Base-by-base conservation (phyloP, 208 protist species). In the Strigomonas culicis region DNA sequence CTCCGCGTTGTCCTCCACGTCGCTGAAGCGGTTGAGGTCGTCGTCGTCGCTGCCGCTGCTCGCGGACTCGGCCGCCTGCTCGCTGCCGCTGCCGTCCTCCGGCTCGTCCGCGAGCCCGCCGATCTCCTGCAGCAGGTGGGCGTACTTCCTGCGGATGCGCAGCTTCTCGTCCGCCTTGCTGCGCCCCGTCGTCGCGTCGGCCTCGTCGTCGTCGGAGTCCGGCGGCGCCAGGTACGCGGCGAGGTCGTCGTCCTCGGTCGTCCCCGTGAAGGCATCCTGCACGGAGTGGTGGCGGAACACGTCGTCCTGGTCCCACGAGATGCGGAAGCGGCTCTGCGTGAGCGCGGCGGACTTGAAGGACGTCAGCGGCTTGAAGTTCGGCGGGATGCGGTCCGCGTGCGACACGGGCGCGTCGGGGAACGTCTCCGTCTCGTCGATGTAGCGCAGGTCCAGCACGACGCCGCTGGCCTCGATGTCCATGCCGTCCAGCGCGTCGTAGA, bases 381-480 rank as follows among this genome's bases (percentile, higher is more conserved):
- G 58, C 10, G 87, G 87, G 53, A 95, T 90, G 41, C 71, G 21
- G 60, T 89, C 82, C 1, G 84, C 84, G 27, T 66, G 55, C 49
- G 78, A 82, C 1, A 90, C 82, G 13, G 85, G 85, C 4, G 52
- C n/a, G 50, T 86, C 85, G 15, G 10, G n/a, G 66, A 97, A 95
- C 4, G 57, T 69, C 39, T 94, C 86, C 21, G 97, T 92, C 65
- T 99, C 97, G 28, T 98, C 97, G 34, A 99, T 81, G 72, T 98
- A 99, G 71, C 96, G 93, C 31, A 99, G 74, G 66, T 99, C 97
- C 11, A 99, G 74, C 11, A 97, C 68, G 52, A 98, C 98, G 34
- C 92, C 90, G 60, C 89, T 98, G 19, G 92, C 88, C 76, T 98
- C 94, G 57, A 98, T 92, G 67, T 99, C 97, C 72, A 97, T 91